Evolutionary conservation across 495 filamentous ascomycete species (phyloP), one percentile per base, ranked within the genome.

Genomic region (Aspergillus steynii): DNA sequence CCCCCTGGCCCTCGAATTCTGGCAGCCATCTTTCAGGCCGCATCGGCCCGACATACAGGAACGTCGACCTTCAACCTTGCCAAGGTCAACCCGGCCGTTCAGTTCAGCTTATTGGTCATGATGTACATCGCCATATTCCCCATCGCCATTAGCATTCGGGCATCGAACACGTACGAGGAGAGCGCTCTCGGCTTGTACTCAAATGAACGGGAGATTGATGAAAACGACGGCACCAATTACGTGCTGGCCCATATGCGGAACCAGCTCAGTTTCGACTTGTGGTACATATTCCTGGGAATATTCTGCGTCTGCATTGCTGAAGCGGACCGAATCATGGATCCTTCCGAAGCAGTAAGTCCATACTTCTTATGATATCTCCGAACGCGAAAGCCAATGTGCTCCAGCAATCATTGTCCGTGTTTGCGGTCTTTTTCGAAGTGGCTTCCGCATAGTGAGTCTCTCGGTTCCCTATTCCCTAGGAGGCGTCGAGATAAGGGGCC

Each of bases 341-440:
- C 62, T 20, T 71, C 72, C 12, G 73, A 83, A 55, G 76, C 78
- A 53, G 76, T 78, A 50, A 61, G 71, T 65, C 32, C 9, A 15
- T 5, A 8, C 7, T 46, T 34, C 25, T 10, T 51, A 29, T 46
- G 12, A 0, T 47, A n/a, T 34, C 7, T 55, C 9, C 56, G n/a
- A 46, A 25, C 5, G 4, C n/a, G 52, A 5, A 29, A 50, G 9
- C 31, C 62, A 55, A 66, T 54, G 49, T 50, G 25, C 29, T 3
- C 27, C 27, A 49, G 50, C 48, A 71, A 64, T 61, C 59, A 1
- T 71, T 72, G 29, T 60, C 68, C 5, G 80, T 91, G 62, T 97
- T 95, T 68, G 76, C 84, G 15, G 80, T 93, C 4, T 82, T 97
- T 14, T 97, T 96, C 67, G 93, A 97, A 67, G 83, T 92, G 42